phyloP scores from a whole-genome alignment of 345 rosid genomes.

The Punica granatum region DNA sequence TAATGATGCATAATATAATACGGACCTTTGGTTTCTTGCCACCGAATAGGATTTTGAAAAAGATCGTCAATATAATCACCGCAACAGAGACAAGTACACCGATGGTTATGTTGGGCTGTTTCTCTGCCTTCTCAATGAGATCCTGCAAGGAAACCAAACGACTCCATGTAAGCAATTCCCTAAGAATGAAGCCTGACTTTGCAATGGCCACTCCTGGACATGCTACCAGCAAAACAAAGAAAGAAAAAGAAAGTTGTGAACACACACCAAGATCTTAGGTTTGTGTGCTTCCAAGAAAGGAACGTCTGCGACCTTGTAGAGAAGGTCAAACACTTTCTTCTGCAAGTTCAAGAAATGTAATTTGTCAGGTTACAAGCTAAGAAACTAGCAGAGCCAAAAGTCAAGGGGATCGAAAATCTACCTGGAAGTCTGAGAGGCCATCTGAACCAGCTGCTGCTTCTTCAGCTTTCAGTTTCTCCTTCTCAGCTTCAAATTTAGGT shows the following conservation, averaged over 20 bases:
- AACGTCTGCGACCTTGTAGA: slow-evolving; percentile 21
- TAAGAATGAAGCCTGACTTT: background rate
- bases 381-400: background rate
- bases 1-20: background rate
- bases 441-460: slow-evolving; percentile 26
- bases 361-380: background rate
- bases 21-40: slow-evolving; percentile 28
- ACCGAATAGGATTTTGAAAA: slow-evolving; percentile 27
- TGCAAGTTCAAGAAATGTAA: slow-evolving; percentile 10
- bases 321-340: slow-evolving; percentile 19
- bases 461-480: slow-evolving; percentile 34
- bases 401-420: slow-evolving; percentile 4
- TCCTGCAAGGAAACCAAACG: slow-evolving; percentile 22
- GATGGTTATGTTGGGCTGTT: slow-evolving; percentile 39
- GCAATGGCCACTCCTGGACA: background rate
- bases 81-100: slow-evolving; percentile 28
- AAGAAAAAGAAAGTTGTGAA: background rate
- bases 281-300: slow-evolving; percentile 20
- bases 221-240: background rate
- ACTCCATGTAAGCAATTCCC: background rate
- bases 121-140: slow-evolving; percentile 42
- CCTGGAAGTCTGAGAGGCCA: slow-evolving; percentile 32
- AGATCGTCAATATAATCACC: slow-evolving; percentile 20
- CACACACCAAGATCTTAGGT: slow-evolving; percentile 19
- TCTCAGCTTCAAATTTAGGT: slow-evolving; percentile 39